Base-by-base conservation (phyloP, 202 grass and related monocot genomes). In the Zizania palustris region DNA sequence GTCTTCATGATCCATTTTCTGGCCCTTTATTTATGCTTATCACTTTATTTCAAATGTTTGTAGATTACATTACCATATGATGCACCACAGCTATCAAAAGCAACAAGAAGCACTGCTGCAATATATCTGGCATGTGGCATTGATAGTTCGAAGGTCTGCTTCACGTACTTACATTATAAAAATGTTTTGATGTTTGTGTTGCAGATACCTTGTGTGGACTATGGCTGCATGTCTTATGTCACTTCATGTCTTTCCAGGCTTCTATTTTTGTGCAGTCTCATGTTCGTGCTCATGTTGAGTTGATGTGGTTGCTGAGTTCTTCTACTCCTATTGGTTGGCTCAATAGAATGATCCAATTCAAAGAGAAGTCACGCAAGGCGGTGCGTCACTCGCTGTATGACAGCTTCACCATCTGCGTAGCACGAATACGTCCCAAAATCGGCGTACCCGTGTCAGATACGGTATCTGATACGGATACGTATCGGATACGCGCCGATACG, bases 291-390 rank as follows among this genome's bases (percentile, higher is more conserved):
- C 95, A 98, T 90, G 92, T 94, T 72, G 95, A 98, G 78, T 73
- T 98, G 83, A 98, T 98, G 95, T 98, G 95, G 95, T 83, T 98
- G 50, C 65, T 98, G 71, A 98, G 95, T 84, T 95, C 95, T 86
- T 88, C 80, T 56, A 88, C 95, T 42, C 95, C 95, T 72, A 84
- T 98, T 90, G 95, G 95, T 67, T 95, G 95, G 95, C 77, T 98
- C 39, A 98, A 98, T 68, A 95, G 69, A 78, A 98, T 98, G 95
- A 98, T 98, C 33, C 95, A 98, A 44, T 98, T 98, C 74, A 98
- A 98, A 88, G 95, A 98, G 77, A 98, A 98, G 83, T 98, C 91
- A 84, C 89, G 80, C 83, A 98, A 90, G 91, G 95, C 89, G 91
- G 95, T 98, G 95, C 91, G 95, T 98, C 88, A 84, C 56, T 80